These are phyloP conservation scores for Suhomyces wounanorum DNA, from an alignment of 1,139 yeast species.

Conservation along the genomic window DNA sequence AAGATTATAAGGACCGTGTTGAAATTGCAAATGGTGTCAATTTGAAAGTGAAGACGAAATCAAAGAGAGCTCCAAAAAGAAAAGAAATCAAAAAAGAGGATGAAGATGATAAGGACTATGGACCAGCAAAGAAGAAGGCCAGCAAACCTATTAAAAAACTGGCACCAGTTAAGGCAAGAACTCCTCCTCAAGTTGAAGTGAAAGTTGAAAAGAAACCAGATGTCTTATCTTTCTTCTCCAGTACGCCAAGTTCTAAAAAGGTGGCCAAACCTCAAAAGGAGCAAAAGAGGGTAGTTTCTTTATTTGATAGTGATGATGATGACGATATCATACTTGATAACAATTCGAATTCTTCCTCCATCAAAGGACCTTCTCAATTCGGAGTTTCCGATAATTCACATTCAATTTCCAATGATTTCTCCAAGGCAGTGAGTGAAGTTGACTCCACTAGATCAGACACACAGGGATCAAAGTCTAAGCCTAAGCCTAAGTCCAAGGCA, in stretches of 20 bases:
- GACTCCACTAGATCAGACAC: not conserved
- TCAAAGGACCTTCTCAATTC: constrained; percentile 3
- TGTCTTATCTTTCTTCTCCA: constrained; percentile 24
- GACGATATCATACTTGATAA: constrained; percentile 20
- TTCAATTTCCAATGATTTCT: not conserved
- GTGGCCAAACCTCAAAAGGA: constrained; percentile 13
- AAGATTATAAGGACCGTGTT: constrained; percentile 36
- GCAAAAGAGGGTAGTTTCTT: constrained; percentile 16
- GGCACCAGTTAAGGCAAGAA: not conserved
- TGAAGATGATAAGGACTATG: constrained; percentile 13
- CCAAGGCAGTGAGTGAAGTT: not conserved
- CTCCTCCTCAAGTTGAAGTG: constrained; percentile 6
- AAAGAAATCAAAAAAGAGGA: constrained; percentile 24
- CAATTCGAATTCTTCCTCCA: constrained; percentile 2
- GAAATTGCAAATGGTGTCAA: constrained; percentile 29
- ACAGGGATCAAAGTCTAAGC: not conserved
- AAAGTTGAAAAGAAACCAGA: constrained; percentile 17
- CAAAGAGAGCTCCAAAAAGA: constrained; percentile 20
- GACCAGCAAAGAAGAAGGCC: constrained; percentile 17
- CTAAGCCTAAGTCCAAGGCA: constrained; percentile 2
- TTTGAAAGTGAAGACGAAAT: constrained; percentile 32
- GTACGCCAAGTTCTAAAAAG: constrained; percentile 11
- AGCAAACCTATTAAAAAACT: constrained; percentile 8
- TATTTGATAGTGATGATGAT: constrained; percentile 41
- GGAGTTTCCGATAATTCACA: not conserved